Evolutionary conservation across 2,329 filamentous ascomycete genomes (phyloP), one percentile per base, ranked within the genome.

Genomic region (Ophiocordyceps polyrhachis-furcata): DNA sequence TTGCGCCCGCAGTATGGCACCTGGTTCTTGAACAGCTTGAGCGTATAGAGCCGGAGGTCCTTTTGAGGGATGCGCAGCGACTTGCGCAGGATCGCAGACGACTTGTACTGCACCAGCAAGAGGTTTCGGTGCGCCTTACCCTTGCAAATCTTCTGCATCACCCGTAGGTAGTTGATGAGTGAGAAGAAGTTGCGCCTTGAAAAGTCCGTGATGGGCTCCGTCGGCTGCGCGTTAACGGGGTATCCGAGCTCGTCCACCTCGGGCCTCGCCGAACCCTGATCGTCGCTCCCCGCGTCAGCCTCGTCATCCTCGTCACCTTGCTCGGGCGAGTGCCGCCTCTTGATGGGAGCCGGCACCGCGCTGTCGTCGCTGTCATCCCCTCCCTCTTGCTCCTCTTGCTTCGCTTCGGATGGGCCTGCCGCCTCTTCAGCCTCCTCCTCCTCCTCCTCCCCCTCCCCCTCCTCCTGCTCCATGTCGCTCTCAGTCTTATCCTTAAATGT

Each of bases 21-120:
- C 62, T 98, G 91, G 48, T 87, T 91, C 63, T 98, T 98, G 78
- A 96, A 96, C 0, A 98, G 73, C 64, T 98, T 98, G 53, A 98
- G 75, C 0, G 91, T 94, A 66, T 96, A 96, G 40, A 94, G 78
- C 6, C 91, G 79, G 38, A 98, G 71, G 55, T 86, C 75, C 2
- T 80, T 81, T 56, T 98, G 86, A 0, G 89, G 89, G 20, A 95
- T 82, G 53, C 91, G 89, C 15, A 98, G 76, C 6, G 83, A 81
- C 61, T 94, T 95, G 54, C 87, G 83, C 23, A 98, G 74, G 53
- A 95, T 93, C 47, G 85, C 86, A 46, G 81, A 87, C 42, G 83
- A 91, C 64, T 96, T 96, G 70, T 95, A 96, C 56, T 89, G 84
- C 32, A 98, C 88, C 44, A 98, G 77, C 43, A 96, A 73, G 14